Conservation (phyloP, 495 filamentous ascomycete genomes). For the Neurospora sp. region DNA sequence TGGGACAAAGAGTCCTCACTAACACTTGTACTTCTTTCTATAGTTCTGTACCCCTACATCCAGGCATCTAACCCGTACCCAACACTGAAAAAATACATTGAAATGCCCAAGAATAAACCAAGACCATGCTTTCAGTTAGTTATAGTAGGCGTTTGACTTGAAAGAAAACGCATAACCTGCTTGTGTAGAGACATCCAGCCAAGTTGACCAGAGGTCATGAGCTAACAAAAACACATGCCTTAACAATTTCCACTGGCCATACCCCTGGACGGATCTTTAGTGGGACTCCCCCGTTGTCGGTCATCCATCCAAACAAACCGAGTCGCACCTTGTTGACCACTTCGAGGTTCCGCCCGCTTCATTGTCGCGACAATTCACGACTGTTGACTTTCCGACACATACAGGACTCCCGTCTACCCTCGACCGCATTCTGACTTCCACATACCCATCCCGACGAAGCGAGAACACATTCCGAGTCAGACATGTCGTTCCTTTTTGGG, state of each 20-base stretch:
- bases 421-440: background rate
- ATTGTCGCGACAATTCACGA: background rate
- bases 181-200: background rate
- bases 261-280: background rate
- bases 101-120: too few relatives aligned
- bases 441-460: conserved; percentile 1
- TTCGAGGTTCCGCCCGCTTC: background rate
- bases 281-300: background rate
- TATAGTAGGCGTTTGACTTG: too few relatives aligned
- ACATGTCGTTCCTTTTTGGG: conserved; percentile 89
- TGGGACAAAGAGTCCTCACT: background rate
- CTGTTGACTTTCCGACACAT: background rate
- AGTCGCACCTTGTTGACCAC: background rate
- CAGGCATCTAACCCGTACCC: too few relatives aligned
- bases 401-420: background rate
- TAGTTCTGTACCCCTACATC: too few relatives aligned
- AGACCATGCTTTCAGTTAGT: too few relatives aligned
- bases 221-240: background rate
- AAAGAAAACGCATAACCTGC: too few relatives aligned
- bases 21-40: background rate
- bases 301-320: background rate
- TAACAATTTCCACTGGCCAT: background rate
- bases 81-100: too few relatives aligned
- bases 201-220: background rate
- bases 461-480: background rate